Evolutionary conservation across 2,329 filamentous ascomycete species (phyloP), one percentile per base, ranked within the genome.

Genomic region (Taxawa tesnikishii): DNA sequence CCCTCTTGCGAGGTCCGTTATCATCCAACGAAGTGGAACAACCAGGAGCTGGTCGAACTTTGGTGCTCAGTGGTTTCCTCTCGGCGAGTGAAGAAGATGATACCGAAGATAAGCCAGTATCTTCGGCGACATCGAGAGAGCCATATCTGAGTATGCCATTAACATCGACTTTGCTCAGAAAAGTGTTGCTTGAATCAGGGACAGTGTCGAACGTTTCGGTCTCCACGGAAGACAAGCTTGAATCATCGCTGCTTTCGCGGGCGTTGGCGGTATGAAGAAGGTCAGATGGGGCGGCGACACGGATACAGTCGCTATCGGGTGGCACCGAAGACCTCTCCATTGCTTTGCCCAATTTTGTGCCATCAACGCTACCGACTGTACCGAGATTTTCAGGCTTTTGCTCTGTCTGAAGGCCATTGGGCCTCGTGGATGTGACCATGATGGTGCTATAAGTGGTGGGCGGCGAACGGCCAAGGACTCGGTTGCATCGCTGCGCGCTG

Each of bases 71-170:
- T n/a, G 33, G 33, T 15, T 38, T 36, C 17, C 33, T 29, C 15
- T 33, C 31, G 4, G 33, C 21, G 25, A 23, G 38, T 14, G 32
- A 36, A 14, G 38, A 38, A 25, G 35, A 37, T 15, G 38, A 29
- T n/a, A 36, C 33, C 15, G 36, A 38, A 18, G 38, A 41, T 15
- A 41, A 26, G 6, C 33, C 33, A n/a, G 38, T 41, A 14, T 41
- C 38, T 16, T 41, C 38, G 13, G 33, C 29, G 30, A 32, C 15
- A 17, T 36, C 30, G 11, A 37, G 29, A 3, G 34, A 37, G 16
- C 34, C 34, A 33, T 33, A 33, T 14, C 34, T 25, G 6, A 33
- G 23, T 8, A 37, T 37, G 15, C 31, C 34, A 30, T 33, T 30
- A 29, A 37, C 30, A 33, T 37, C 34, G 21, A 32, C 26, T 16